Base-by-base conservation (phyloP, 1,284 basidiomycete species). In the Naganishia cerealis region DNA sequence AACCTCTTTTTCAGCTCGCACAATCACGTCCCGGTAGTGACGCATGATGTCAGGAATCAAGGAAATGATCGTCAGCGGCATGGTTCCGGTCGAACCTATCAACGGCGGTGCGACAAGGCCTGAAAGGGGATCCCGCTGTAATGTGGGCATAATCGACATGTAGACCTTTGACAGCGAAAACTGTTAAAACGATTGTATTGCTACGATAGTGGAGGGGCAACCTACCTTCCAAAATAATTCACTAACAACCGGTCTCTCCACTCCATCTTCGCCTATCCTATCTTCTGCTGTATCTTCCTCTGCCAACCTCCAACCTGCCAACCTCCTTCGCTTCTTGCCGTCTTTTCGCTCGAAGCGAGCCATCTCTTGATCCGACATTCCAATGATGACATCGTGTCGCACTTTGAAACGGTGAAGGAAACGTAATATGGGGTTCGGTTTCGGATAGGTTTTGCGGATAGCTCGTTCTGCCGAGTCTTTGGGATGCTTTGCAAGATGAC, bases 31-130 rank as follows among this genome's bases (percentile, higher is more conserved):
- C 33, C 81, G 79, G 73, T 85, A 84, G 72, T 87, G 84, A 57
- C 82, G 80, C 82, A 86, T 86, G 72, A 87, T 87, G 72, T 87
- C 86, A 3, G 86, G 85, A 43, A 87, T 86, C 39, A 86, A 85
- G 57, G 76, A 79, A 66, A 78, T 74, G 74, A 78, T 72, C 50
- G 71, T 54, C 15, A 87, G 78, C 1, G 86, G 85, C 70, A 87
- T 82, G 7, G 85, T 84, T 7, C 84, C 85, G 0, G 84, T 84
- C 16, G 83, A 83, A 12, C 83, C 86, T 21, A 86, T 77, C 3
- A 87, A 78, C 5, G 83, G 79, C 0, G 86, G 86, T 0, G 85
- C 83, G 33, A 84, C 82, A 63, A 86, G 75, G 18, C 84, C 84
- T 0, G 82, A 80, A 48, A 86, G 77, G 0, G 85, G 84, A 70